phyloP scores from a whole-genome alignment of 768 basidiomycete species.

The Lactifluus volemus region DNA sequence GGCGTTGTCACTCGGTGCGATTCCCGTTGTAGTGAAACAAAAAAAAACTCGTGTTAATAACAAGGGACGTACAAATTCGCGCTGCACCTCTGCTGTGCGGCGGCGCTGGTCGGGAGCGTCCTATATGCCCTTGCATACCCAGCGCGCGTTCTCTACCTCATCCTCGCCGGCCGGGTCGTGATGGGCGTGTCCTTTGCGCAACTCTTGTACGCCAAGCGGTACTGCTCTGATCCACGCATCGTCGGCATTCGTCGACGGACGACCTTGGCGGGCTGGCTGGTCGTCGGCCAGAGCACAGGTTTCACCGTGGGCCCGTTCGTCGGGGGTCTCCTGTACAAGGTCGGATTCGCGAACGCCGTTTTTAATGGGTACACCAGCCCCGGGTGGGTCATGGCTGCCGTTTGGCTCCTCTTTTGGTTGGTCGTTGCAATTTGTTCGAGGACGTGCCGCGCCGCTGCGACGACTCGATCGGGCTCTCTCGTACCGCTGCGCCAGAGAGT shows the following conservation, averaged over 20 bases:
- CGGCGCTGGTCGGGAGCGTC: slow-evolving; percentile 47
- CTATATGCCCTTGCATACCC: slow-evolving; percentile 55
- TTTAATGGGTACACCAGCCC: slow-evolving; percentile 67
- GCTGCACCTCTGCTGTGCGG: slow-evolving; percentile 44
- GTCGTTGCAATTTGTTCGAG: slow-evolving; percentile 27
- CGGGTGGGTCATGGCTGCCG: slow-evolving; percentile 52
- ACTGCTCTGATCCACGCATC: slow-evolving; percentile 60
- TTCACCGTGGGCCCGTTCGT: slow-evolving; percentile 56
- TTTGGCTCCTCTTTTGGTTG: slow-evolving; percentile 47
- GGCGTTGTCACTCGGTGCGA: neutral
- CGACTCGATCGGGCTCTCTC: neutral
- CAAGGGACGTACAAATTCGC: slow-evolving; percentile 48
- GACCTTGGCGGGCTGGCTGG: slow-evolving; percentile 52
- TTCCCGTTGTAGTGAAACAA: neutral
- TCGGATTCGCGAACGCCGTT: slow-evolving; percentile 44
- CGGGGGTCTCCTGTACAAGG: slow-evolving; percentile 52
- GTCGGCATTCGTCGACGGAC: slow-evolving; percentile 57
- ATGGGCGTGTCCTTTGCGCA: slow-evolving; percentile 50
- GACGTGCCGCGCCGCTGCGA: slow-evolving; percentile 23
- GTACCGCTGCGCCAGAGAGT: neutral
- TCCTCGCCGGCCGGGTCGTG: slow-evolving; percentile 62
- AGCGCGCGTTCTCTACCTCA: slow-evolving; percentile 54
- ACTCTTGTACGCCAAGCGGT: slow-evolving; percentile 63
- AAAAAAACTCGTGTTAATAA: slow-evolving; percentile 21
- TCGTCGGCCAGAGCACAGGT: slow-evolving; percentile 53